Conservation (phyloP, 2,329 filamentous ascomycete genomes). For the Botryotinia calthae region DNA sequence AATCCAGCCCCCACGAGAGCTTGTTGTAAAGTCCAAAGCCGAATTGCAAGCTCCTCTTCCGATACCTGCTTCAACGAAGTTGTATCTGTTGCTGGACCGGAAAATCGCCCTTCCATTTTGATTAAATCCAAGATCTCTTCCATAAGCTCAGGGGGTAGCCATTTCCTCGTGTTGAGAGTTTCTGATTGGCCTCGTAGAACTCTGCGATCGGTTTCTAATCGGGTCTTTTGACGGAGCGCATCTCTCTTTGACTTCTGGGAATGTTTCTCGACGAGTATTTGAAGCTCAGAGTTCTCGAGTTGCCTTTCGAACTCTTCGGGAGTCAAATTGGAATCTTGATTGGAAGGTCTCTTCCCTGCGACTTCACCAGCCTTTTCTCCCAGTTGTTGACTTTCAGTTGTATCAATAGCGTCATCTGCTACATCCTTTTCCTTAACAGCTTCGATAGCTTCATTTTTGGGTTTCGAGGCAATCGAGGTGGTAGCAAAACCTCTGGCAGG, state of each 20-base stretch:
- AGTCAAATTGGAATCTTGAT: conserved; percentile 52
- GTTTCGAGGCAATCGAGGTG: conserved; percentile 83
- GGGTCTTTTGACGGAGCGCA: conserved; percentile 69
- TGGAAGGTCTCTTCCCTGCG: conserved; percentile 8
- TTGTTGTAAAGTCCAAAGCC: conserved; percentile 81
- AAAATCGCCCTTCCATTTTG: conserved; percentile 61
- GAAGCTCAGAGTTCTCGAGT: conserved; percentile 85
- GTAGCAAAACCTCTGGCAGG: conserved; percentile 92
- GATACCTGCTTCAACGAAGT: conserved; percentile 51
- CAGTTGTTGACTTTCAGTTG: conserved; percentile 20
- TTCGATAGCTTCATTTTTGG: conserved; percentile 58
- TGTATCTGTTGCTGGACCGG: conserved; percentile 37
- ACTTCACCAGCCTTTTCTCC: conserved; percentile 18
- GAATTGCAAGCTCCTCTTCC: conserved; percentile 76
- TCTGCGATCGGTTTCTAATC: conserved; percentile 81
- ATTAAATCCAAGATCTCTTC: conserved; percentile 74
- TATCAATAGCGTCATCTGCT: conserved; percentile 25
- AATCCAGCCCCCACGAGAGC: conserved; percentile 70
- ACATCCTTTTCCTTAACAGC: conserved; percentile 26
- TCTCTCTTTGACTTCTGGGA: conserved; percentile 77
- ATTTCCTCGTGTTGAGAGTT: conserved; percentile 67
- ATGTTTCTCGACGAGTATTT: conserved; percentile 82
- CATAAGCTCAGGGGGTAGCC: conserved; percentile 77
- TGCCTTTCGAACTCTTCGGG: conserved; percentile 89
- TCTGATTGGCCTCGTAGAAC: conserved; percentile 78